Conservation (phyloP, 305 asterid genomes). For the Fraxinus platypoda region DNA sequence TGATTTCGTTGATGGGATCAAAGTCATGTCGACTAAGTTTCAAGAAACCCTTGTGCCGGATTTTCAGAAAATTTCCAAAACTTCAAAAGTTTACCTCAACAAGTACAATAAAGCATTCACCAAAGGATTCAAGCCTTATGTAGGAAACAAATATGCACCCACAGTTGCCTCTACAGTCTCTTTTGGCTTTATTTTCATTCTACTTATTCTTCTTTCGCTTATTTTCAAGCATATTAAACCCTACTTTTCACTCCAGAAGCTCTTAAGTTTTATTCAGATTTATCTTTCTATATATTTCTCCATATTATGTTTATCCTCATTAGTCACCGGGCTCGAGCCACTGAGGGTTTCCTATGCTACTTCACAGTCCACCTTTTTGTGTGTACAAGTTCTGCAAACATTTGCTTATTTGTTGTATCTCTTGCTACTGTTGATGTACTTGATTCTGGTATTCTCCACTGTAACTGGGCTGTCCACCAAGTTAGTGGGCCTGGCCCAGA, state of each 20-base stretch:
- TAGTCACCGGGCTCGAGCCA: conserved; percentile 78
- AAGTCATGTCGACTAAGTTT: conserved; percentile 64
- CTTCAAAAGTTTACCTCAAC: conserved; percentile 55
- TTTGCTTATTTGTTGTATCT: conserved; percentile 72
- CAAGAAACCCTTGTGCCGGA: conserved; percentile 79
- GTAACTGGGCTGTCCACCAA: conserved; percentile 51
- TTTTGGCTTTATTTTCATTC: conserved; percentile 62
- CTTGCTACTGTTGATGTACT: conserved; percentile 73
- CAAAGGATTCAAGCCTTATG: conserved; percentile 68
- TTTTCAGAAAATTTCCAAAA: conserved; percentile 62
- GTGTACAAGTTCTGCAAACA: conserved; percentile 71
- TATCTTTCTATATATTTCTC: conserved; percentile 81
- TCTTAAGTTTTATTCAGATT: conserved; percentile 71
- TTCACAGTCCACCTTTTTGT: conserved; percentile 71
- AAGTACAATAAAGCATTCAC: conserved; percentile 73
- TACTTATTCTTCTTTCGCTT: conserved; percentile 68
- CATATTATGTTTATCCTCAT: conserved; percentile 58
- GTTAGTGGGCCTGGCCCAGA: conserved; percentile 68
- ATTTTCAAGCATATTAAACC: conserved; percentile 65
- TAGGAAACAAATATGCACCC: conserved; percentile 77
- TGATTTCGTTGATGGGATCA: conserved; percentile 60
- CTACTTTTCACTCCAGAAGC: conserved; percentile 72
- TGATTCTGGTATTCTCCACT: conserved; percentile 65
- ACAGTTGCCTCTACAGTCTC: conserved; percentile 59
- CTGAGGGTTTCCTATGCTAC: conserved; percentile 73